phyloP scores from a whole-genome alignment of 23 red algal genomes.

The Chondrus crispus region DNA sequence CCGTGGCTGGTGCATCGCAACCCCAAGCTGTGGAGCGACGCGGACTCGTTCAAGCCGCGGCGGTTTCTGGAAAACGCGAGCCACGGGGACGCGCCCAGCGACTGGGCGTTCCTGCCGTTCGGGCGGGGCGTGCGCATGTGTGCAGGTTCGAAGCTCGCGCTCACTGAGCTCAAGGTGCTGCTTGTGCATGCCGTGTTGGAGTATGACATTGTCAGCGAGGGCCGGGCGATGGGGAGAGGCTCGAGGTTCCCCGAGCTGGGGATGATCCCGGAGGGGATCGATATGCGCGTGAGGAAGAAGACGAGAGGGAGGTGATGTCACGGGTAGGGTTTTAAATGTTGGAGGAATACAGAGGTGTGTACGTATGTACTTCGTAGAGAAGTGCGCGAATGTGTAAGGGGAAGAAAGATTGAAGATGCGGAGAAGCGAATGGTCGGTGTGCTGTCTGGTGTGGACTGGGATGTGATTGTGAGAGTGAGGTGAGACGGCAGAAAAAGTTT shows the following conservation, averaged over 20 bases:
- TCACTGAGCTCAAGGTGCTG: conserved; percentile 90
- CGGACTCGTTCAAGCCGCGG: conserved; percentile 81
- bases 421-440: too few relatives aligned
- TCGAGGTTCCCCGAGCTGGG: conserved; percentile 49
- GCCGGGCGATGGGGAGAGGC: neutral
- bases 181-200: conserved; percentile 32
- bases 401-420: too few relatives aligned
- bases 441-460: too few relatives aligned
- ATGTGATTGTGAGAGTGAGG: too few relatives aligned
- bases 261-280: conserved; percentile 50
- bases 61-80: conserved; percentile 40
- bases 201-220: conserved; percentile 37
- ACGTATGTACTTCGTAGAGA: too few relatives aligned
- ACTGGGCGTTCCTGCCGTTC: conserved; percentile 90
- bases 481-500: too few relatives aligned
- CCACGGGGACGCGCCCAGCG: conserved; percentile 81
- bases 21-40: conserved; percentile 64
- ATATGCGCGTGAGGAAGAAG: neutral
- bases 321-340: neutral
- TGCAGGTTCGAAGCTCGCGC: conserved; percentile 77
- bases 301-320: neutral
- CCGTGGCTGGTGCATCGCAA: conserved; percentile 96
- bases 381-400: too few relatives aligned
- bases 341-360: too few relatives aligned
- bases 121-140: conserved; percentile 90